A percentile compares a stretch with the other conserved stretches of the same genome.
These are phyloP conservation scores for Cytauxzoon felis DNA, from an alignment of 169 alveolate genomes.

Conservation along the genomic window DNA sequence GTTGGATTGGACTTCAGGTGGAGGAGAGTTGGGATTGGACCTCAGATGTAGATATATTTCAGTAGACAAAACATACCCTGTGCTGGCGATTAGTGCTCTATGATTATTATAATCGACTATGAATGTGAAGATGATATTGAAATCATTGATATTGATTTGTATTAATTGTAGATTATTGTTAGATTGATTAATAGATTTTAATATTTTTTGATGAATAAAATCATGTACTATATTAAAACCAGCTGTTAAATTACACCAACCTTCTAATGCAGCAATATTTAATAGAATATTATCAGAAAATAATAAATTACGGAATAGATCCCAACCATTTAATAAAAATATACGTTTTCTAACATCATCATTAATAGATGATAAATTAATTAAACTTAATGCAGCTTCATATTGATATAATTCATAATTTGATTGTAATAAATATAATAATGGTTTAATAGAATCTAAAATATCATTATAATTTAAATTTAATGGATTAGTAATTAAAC, in stretches of 20 bases:
- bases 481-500: conserved; percentile 29
- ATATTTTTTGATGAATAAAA: conserved; percentile 12
- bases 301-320: conserved; percentile 35
- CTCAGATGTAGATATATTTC: neutral
- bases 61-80: conserved; percentile 36
- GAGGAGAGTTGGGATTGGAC: no score
- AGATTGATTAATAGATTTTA: neutral
- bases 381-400: conserved; percentile 57
- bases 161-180: neutral
- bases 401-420: conserved; percentile 51
- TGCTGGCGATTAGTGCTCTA: conserved; percentile 33
- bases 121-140: conserved; percentile 43
- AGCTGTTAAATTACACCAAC: conserved; percentile 62
- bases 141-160: conserved; percentile 28
- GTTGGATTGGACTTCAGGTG: no score
- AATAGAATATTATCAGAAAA: conserved; percentile 45
- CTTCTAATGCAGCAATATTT: conserved; percentile 62
- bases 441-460: conserved; percentile 37
- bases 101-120: conserved; percentile 1
- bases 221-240: conserved; percentile 37
- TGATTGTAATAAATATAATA: conserved; percentile 43
- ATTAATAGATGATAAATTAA: conserved; percentile 40
- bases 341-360: conserved; percentile 33
- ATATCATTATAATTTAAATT: conserved; percentile 42
- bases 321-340: conserved; percentile 46